phyloP scores from a whole-genome alignment of 805 yeast species.

The Wickerhamiella galacta region DNA sequence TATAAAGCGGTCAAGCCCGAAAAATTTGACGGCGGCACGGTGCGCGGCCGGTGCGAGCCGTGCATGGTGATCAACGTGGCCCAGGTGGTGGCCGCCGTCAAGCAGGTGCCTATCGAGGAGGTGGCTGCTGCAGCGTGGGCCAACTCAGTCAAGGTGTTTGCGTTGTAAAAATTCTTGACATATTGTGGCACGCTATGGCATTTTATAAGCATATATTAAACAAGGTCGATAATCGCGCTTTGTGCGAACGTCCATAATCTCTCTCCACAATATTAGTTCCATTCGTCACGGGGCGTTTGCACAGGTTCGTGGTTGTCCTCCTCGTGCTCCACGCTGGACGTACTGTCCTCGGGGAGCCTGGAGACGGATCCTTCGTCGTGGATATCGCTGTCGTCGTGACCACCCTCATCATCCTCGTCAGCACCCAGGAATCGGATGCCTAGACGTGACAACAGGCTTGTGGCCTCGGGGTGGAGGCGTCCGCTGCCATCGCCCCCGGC shows the following conservation, averaged over 20 bases:
- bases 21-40: slow-evolving; percentile 29
- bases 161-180: slow-evolving; percentile 4
- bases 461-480: slow-evolving; percentile 14
- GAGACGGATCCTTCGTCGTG: too few species aligned
- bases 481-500: slow-evolving; percentile 13
- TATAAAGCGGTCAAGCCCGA: slow-evolving; percentile 53
- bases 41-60: slow-evolving; percentile 86
- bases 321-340: neutral
- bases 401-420: slow-evolving; percentile 10
- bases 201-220: slow-evolving; percentile 1
- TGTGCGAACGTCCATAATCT: too few species aligned
- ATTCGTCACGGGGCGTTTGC: slow-evolving; percentile 3
- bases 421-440: slow-evolving; percentile 14
- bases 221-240: too few species aligned
- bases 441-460: slow-evolving; percentile 14
- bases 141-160: slow-evolving; percentile 35
- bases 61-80: slow-evolving; percentile 73
- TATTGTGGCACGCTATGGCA: neutral
- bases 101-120: slow-evolving; percentile 26
- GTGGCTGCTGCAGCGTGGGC: slow-evolving; percentile 35
- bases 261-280: neutral
- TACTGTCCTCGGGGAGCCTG: neutral
- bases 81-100: slow-evolving; percentile 39
- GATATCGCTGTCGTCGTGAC: slow-evolving; percentile 6
- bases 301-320: neutral